Evolutionary conservation across 2,329 filamentous ascomycete genomes (phyloP), one percentile per base, ranked within the genome.

Genomic region (Colletotrichum lentis): DNA sequence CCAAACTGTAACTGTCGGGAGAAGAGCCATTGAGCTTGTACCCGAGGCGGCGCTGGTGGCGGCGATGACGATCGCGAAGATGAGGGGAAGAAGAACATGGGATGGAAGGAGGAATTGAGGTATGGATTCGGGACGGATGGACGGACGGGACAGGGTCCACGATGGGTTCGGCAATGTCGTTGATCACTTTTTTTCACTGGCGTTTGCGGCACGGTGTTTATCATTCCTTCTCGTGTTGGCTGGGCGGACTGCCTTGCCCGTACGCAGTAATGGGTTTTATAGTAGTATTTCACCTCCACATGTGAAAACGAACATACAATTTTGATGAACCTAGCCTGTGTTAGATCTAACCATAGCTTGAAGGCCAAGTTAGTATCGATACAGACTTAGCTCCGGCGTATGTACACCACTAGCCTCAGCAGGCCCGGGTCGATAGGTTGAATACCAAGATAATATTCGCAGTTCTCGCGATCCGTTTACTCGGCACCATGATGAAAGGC

Each of bases 41-140:
- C 39, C 12, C 18, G 2, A 44, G 27, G 49, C 24, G 20, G n/a
- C 8, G 31, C 7, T 3, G 31, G 7, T 35, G 31, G 31, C 31
- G 31, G 31, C 31, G 31, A 35, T 7, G 8, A 35, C 31, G 31
- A 35, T 35, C 8, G 8, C 54, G 18, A 31, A 6, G 39, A 43
- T n/a, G 12, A 31, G 18, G n/a, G n/a, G 54, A 35, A 20, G 39
- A 20, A 27, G 41, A 27, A 47, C 37, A 58, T 18, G 47, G 61
- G 65, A 68, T 39, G 64, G 24, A 60, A 39, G 37, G 49, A 55
- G 55, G 62, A 60, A 60, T 60, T 35, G 31, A 41, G 55, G 20
- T 24, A 44, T n/a, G 14, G 3, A 27, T 39, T 37, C 14, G 59
- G 53, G 18, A 37, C 8, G 14, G 7, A 37, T 39, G 35, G 46